Evolutionary conservation across 192 early-diverging fungal species (phyloP), one percentile per base, ranked within the genome.

Genomic region (Mortierella alpina): DNA sequence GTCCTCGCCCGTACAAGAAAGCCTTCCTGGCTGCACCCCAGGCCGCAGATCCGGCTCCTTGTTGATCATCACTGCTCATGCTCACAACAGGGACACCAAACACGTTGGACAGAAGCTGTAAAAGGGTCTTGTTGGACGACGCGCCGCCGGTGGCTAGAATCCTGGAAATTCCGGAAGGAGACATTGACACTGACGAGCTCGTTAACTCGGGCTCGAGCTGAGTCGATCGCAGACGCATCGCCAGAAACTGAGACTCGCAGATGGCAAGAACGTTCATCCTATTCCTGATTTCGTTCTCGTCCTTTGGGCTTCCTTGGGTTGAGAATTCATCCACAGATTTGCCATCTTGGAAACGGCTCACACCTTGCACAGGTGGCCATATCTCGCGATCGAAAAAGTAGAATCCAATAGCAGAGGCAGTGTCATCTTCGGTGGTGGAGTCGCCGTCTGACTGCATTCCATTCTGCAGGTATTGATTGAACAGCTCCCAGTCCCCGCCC

Each of bases 111-210:
- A 94, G 69, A 1, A 91, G 69, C 52, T 91, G 87, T 23, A 89
- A 71, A 22, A 95, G 62, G 8, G 75, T 66, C 1, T 55, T 15
- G 72, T 95, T 95, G 0, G 68, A 82, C 1, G 92, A 86, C 7
- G 92, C 94, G 7, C 95, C 95, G 14, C 95, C 95, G 0, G 90
- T 91, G 9, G 89, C 89, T n/a, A 94, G 70, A 14, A 95, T 75
- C 46, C 90, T 84, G 15, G 84, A 80, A 31, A 90, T 67, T 23
- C 57, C 59, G 23, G 15, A 61, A 63, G 22, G 75, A 63, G 46
- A 78, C 45, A 44, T 52, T 45, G 23, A 58, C 9, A 2, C 49
- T 60, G 57, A 83, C 69, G 68, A 20, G 6, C 41, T 68, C 10
- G 60, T n/a, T 20, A 42, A 14, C 40, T 57, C 71, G 13, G 67